Conservation (phyloP, 2,329 filamentous ascomycete genomes). For the Alternaria dauci region DNA sequence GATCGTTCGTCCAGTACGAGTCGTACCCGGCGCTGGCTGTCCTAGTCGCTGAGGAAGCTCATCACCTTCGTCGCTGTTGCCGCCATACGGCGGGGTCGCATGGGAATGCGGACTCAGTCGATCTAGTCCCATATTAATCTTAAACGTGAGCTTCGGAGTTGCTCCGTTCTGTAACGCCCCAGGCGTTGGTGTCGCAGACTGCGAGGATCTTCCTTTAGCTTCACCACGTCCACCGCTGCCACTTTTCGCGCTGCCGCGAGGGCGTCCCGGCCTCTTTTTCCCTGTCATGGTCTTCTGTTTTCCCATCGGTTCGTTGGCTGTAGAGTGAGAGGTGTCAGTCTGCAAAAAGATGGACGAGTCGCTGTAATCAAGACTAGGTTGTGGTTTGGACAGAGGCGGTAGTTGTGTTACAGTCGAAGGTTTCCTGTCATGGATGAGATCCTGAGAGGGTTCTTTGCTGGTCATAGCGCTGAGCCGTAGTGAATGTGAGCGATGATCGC, state of each 20-base stretch:
- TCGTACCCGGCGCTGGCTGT: background rate
- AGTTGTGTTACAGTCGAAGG: background rate
- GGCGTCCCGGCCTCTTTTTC: background rate
- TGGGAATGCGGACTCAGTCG: background rate
- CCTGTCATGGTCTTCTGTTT: background rate
- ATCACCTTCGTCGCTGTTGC: background rate
- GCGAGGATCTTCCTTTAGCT: background rate
- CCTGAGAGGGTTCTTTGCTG: background rate
- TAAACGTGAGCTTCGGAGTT: background rate
- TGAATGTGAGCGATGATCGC: background rate
- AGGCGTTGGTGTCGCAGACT: constrained; percentile 3
- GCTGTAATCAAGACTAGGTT: background rate
- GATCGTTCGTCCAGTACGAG: constrained; percentile 10
- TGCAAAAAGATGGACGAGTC: background rate
- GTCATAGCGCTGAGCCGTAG: background rate
- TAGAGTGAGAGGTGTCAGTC: no score
- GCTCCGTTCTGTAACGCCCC: background rate
- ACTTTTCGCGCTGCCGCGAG: background rate
- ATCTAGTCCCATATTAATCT: background rate
- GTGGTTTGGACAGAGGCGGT: background rate
- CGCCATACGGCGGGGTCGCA: background rate
- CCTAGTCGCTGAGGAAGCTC: background rate
- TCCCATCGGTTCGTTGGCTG: background rate
- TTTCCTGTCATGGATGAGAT: background rate
- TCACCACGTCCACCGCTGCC: background rate